phyloP scores from a whole-genome alignment of 495 filamentous ascomycete species.

The Penicillium paxilli region DNA sequence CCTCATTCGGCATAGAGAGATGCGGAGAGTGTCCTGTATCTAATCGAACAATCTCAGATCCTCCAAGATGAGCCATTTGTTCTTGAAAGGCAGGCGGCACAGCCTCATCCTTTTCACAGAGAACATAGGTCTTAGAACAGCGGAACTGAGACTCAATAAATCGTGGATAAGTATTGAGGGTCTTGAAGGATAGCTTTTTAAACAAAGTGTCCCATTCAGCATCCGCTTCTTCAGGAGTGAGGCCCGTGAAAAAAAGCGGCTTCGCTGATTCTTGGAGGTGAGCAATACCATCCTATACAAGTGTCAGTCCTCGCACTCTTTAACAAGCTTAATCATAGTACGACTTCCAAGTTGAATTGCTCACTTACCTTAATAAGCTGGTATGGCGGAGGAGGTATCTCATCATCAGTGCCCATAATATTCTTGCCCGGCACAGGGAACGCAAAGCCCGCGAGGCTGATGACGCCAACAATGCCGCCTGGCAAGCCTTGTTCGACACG shows the following conservation, averaged over 20 bases:
- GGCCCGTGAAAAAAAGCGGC: not conserved
- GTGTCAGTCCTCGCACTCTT: not conserved
- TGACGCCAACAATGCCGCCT: constrained; percentile 10
- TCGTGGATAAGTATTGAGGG: not conserved
- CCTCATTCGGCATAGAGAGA: not conserved
- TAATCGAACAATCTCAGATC: not conserved
- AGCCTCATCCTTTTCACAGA: constrained; percentile 2
- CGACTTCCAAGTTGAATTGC: not conserved
- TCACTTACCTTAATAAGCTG: constrained; percentile 13
- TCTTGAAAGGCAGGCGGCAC: constrained; percentile 5
- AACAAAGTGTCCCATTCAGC: not conserved
- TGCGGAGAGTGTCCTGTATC: not conserved
- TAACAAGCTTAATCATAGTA: not conserved
- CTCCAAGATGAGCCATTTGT: constrained; percentile 2
- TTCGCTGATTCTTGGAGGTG: constrained; percentile 3
- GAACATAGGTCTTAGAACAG: constrained; percentile 2
- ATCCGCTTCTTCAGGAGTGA: constrained; percentile 5
- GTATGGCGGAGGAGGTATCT: constrained; percentile 4
- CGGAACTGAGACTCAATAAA: not conserved
- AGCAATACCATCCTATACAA: constrained; percentile 2
- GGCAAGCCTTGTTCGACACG: constrained; percentile 9
- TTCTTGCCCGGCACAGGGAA: constrained; percentile 8
- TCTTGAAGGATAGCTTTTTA: not conserved
- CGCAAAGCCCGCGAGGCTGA: constrained; percentile 15
- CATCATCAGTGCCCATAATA: constrained; percentile 6